Base-by-base conservation (phyloP, 2,329 filamentous ascomycete species). In the Ciborinia camelliae region DNA sequence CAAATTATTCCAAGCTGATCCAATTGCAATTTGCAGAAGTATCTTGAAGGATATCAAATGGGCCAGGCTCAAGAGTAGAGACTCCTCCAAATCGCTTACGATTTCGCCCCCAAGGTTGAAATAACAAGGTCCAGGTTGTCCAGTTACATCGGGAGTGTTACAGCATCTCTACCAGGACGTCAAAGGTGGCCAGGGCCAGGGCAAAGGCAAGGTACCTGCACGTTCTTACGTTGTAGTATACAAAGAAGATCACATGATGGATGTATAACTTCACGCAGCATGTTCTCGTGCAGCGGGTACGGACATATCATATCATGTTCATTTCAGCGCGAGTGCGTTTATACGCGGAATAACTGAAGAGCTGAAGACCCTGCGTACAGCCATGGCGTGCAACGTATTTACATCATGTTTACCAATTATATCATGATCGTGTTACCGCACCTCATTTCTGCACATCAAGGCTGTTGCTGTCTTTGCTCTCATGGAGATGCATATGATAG, bases 191-290 rank as follows among this genome's bases (percentile, higher is more conserved):
- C 32, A 35, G 41, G 41, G 30, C 20, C 39, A 41, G 20, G 39
- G 39, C 15, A 8, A 28, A 43, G 28, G 39, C 18, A 15, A 43
- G 39, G 51, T 54, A 57, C 54, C 39, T 57, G 55, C 37, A 45
- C 55, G n/a, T 47, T 23, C 32, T 37, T 32, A 45, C 30, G 54
- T 58, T 47, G 54, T 45, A 45, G 54, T 57, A 58, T 45, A 58
- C 54, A 20, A 45, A 30, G 15, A 43, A n/a, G 28, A 58, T 58
- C 55, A 58, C 55, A 58, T 58, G 55, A 58, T 58, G n/a, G 41
- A 47, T 58, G 55, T 58, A 35, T 26, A 26, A 58, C 55, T 58
- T 45, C 55, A 58, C 55, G 41, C 55, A 58, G n/a, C 55, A 58
- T 45, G 14, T 58, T 47, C n/a, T 58, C 55, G n/a, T 26, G 30